phyloP scores from a whole-genome alignment of 2,329 filamentous ascomycete genomes.

The Chaetomium globosum region DNA sequence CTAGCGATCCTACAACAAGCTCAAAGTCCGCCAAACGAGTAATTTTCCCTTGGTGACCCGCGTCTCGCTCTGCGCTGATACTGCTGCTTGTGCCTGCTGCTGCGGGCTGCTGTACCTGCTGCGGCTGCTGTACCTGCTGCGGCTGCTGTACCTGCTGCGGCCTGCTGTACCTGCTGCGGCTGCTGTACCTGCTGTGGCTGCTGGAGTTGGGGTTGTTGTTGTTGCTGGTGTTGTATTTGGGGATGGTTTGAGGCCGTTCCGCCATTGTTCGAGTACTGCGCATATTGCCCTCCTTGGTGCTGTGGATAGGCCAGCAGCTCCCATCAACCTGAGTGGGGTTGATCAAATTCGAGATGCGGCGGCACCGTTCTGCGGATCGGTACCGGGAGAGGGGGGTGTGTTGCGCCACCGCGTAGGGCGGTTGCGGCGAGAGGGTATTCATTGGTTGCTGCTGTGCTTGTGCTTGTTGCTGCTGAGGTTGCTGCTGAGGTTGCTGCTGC shows the following conservation, averaged over 20 bases:
- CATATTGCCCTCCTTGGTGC: slow-evolving; percentile 36
- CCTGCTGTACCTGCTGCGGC: slow-evolving; percentile 39
- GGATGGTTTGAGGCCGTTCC: slow-evolving; percentile 29
- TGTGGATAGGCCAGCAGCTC: slow-evolving; percentile 40
- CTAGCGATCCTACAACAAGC: slow-evolving; percentile 85
- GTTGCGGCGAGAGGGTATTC: slow-evolving; percentile 41
- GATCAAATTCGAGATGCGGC: slow-evolving; percentile 83
- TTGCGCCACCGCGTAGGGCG: slow-evolving; percentile 38
- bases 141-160: no score
- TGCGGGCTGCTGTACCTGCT: slow-evolving; percentile 36
- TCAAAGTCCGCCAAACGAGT: slow-evolving; percentile 91
- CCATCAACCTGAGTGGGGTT: slow-evolving; percentile 60
- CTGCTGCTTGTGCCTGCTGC: slow-evolving; percentile 34
- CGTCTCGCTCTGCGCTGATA: slow-evolving; percentile 41
- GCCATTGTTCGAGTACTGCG: slow-evolving; percentile 34
- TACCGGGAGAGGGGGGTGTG: slow-evolving; percentile 46
- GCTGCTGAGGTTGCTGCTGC: slow-evolving; percentile 32
- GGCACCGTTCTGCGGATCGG: slow-evolving; percentile 70
- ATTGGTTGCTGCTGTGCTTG: slow-evolving; percentile 37
- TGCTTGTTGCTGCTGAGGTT: slow-evolving; percentile 11
- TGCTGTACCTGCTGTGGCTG: slow-evolving; percentile 37
- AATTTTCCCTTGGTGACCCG: slow-evolving; percentile 96
- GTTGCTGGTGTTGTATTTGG: slow-evolving; percentile 33
- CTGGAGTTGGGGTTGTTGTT: slow-evolving; percentile 24
- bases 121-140: slow-evolving; percentile 41